Conservation (phyloP, 1,139 yeast species). For the Kodamaea anthophila region DNA sequence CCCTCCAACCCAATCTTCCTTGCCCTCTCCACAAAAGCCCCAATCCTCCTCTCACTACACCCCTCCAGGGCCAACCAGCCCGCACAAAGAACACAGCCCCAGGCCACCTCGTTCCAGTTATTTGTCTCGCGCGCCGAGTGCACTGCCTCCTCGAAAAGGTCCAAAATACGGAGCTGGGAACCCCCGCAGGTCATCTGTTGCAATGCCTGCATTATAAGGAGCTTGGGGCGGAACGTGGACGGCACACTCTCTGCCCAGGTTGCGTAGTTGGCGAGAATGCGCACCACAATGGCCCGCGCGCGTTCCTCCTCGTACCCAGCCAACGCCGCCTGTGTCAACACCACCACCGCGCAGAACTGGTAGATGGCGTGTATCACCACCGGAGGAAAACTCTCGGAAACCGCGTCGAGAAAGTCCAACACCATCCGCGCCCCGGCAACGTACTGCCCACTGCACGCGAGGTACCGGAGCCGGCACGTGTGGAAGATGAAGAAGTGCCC, state of each 20-base stretch:
- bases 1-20: slow-evolving; percentile 8
- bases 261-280: slow-evolving; percentile 18
- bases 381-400: slow-evolving; percentile 18
- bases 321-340: slow-evolving; percentile 10
- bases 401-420: slow-evolving; percentile 11
- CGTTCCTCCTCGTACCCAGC: slow-evolving; percentile 5
- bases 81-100: slow-evolving; percentile 41
- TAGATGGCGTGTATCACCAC: slow-evolving; percentile 22
- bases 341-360: slow-evolving; percentile 15
- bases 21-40: slow-evolving; percentile 17
- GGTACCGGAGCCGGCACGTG: slow-evolving; percentile 7
- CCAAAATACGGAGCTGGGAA: slow-evolving; percentile 35
- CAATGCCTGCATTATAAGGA: slow-evolving; percentile 30
- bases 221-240: slow-evolving; percentile 30
- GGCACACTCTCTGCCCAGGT: slow-evolving; percentile 34
- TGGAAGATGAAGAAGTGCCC: slow-evolving; percentile 7
- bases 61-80: slow-evolving; percentile 33
- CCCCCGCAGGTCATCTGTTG: slow-evolving; percentile 9
- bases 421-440: slow-evolving; percentile 19
- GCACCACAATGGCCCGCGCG: slow-evolving; percentile 10
- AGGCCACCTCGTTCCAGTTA: slow-evolving; percentile 35
- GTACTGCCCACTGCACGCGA: slow-evolving; percentile 13
- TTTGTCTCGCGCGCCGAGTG: slow-evolving; percentile 27
- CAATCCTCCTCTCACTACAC: slow-evolving; percentile 11
- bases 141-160: slow-evolving; percentile 43